Percentiles rank a stretch among this genome's conserved stretches.
phyloP scores from a whole-genome alignment of 768 basidiomycete species.

The Tylopilus intermedius region DNA sequence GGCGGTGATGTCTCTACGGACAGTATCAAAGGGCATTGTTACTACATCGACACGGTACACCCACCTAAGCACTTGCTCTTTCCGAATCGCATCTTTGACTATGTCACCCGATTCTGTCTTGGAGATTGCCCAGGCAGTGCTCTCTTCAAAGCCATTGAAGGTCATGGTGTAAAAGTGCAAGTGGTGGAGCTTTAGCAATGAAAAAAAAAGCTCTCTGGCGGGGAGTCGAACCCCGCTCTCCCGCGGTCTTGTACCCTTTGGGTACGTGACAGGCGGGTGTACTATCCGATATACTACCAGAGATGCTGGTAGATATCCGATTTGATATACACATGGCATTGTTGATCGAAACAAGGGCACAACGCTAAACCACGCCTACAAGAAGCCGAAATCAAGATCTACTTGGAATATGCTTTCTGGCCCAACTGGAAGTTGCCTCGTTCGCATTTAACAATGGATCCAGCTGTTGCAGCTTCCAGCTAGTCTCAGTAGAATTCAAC shows the following conservation, averaged over 20 bases:
- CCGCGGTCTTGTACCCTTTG: conserved; percentile 24
- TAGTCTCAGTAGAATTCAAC: conserved; percentile 23
- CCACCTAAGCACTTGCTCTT: conserved; percentile 75
- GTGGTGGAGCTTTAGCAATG: neutral
- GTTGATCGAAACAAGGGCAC: neutral
- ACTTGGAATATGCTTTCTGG: conserved; percentile 49
- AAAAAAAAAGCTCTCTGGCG: conserved; percentile 36
- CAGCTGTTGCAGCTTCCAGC: conserved; percentile 57
- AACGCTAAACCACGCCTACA: neutral
- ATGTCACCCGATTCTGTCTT: conserved; percentile 51
- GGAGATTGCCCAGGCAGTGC: conserved; percentile 47
- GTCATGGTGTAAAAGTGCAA: conserved; percentile 33
- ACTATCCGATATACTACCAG: conserved; percentile 51
- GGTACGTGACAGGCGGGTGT: conserved; percentile 45
- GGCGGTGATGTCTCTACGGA: conserved; percentile 63
- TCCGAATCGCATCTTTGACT: conserved; percentile 70
- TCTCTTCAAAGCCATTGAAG: conserved; percentile 39
- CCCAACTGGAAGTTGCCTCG: conserved; percentile 62
- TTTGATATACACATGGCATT: neutral
- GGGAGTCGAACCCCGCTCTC: conserved; percentile 44
- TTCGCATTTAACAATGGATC: conserved; percentile 73
- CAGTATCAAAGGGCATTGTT: neutral
- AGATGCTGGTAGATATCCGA: conserved; percentile 13
- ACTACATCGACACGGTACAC: conserved; percentile 19
- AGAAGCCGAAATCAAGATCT: conserved; percentile 10